A percentile compares a stretch with the other conserved stretches of the same genome.
These are phyloP conservation scores for Aspergillus proliferans DNA, from an alignment of 2,329 filamentous ascomycete species.

Conservation along the genomic window DNA sequence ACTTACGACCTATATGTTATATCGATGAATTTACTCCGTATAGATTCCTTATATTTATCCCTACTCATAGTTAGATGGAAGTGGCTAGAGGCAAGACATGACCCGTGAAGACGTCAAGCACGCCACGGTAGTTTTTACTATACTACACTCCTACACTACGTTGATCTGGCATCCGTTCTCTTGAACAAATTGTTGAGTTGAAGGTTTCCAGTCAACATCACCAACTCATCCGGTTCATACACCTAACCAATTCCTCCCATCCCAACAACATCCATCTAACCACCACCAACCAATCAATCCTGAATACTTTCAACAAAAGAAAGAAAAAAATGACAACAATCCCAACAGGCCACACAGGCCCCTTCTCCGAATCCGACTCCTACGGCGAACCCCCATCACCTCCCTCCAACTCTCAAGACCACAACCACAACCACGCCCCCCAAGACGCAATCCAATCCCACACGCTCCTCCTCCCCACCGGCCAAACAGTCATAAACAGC, in stretches of 20 bases:
- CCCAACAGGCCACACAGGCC: constrained; percentile 6
- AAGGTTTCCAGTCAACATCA: background rate
- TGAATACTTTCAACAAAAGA: background rate
- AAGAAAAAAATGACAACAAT: background rate
- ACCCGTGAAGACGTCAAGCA: background rate
- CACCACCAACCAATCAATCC: too few species aligned
- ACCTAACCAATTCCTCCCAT: background rate
- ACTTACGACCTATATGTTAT: too few species aligned
- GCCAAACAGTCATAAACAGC: background rate
- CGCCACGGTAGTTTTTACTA: background rate
- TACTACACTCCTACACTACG: too few species aligned
- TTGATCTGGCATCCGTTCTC: background rate
- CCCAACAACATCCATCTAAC: background rate
- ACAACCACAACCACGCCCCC: too few species aligned
- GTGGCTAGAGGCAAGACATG: background rate
- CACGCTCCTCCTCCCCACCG: constrained; percentile 3
- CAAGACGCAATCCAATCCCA: background rate
- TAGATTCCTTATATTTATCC: too few species aligned
- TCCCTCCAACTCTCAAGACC: too few species aligned
- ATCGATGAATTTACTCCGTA: too few species aligned
- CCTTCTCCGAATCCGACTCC: constrained; percentile 4
- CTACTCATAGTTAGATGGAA: too few species aligned
- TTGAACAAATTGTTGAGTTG: background rate
- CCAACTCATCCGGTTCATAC: background rate
- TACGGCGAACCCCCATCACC: constrained; percentile 1